Base-by-base conservation (phyloP, 139 green algal species). In the Coelastrella sp. region DNA sequence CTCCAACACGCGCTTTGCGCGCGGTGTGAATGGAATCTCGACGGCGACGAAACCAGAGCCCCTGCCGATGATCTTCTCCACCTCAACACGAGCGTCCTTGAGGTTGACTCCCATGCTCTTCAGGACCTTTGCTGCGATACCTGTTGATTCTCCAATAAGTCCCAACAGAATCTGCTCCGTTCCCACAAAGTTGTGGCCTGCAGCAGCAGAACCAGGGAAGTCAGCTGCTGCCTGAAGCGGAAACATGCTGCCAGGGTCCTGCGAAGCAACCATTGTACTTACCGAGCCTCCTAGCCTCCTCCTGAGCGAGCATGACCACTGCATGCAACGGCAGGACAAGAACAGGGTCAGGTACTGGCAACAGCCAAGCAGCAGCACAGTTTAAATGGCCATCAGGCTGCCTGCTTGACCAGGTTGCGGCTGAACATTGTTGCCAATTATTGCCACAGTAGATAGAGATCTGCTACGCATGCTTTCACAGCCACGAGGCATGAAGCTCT, bases 121-220 rank as follows among this genome's bases (percentile, higher is more conserved):
- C 64, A 99, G 95, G 71, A 99, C 98, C 97, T 99, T 99, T 84
- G 98, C 98, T 6, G 98, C 98, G 92, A 99, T 99, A 80, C 98
- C 98, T 3, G 98, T 99, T 78, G 95, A 97, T 95, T 99, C 98
- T 71, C 98, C 98, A 73, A 99, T 99, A 54, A 99, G 95, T 47
- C 98, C 98, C 73, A 99, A 95, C 87, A 99, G 95, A 80, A 99
- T 98, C 96, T 99, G 98, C 95, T 99, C 98, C 16, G 98, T 99
- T 77, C 98, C 98, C 82, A 99, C 98, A 92, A 99, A 99, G 94
- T 99, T 99, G 95, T 99, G 98, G 85, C 98, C 96, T 80, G 86
- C 59, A 66, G 66, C 32, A 47, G 32, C 32, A 47, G 3, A 47
- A 64, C 8, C 14, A 19, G 58, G 75, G 11, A 19, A 22, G 75